Evolutionary conservation across 1,284 basidiomycete species (phyloP).

Genomic region (Fomitopsis schrenkii): DNA sequence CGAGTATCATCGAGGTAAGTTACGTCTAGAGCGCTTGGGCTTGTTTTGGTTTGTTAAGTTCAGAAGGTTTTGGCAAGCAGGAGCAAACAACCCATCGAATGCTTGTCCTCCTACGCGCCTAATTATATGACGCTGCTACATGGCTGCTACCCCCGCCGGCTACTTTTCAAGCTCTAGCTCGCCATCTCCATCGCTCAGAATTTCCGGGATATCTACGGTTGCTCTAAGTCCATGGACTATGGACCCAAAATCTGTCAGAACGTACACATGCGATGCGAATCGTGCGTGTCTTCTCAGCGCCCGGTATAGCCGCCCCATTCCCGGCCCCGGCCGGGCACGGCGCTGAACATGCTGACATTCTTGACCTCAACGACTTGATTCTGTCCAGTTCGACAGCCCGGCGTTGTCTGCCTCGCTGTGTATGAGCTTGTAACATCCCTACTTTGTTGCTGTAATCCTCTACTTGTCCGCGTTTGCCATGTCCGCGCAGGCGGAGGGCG

Average conservation of each 20-base stretch:
- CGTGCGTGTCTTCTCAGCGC: background rate
- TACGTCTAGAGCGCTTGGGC: background rate
- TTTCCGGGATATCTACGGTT: too few species aligned
- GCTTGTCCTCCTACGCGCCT: background rate
- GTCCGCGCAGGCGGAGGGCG: background rate
- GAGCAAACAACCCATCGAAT: background rate
- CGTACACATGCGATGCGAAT: too few species aligned
- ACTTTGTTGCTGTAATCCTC: background rate
- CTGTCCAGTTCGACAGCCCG: background rate
- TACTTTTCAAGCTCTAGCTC: too few species aligned
- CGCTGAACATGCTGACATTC: background rate
- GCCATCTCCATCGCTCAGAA: too few species aligned
- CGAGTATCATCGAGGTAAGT: too few species aligned
- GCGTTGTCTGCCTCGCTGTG: background rate
- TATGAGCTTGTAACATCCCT: background rate
- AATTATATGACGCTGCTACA: background rate
- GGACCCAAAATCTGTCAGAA: too few species aligned
- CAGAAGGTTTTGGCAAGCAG: background rate
- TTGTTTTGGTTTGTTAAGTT: background rate
- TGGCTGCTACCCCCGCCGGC: too few species aligned
- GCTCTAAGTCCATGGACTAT: too few species aligned
- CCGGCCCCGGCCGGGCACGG: background rate
- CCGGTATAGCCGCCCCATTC: background rate
- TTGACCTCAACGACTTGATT: background rate
- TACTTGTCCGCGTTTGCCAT: background rate